A percentile compares a stretch with the other conserved stretches of the same genome.
Conservation (phyloP, 495 filamentous ascomycete species). For the Trichodelitschia bisporula region DNA sequence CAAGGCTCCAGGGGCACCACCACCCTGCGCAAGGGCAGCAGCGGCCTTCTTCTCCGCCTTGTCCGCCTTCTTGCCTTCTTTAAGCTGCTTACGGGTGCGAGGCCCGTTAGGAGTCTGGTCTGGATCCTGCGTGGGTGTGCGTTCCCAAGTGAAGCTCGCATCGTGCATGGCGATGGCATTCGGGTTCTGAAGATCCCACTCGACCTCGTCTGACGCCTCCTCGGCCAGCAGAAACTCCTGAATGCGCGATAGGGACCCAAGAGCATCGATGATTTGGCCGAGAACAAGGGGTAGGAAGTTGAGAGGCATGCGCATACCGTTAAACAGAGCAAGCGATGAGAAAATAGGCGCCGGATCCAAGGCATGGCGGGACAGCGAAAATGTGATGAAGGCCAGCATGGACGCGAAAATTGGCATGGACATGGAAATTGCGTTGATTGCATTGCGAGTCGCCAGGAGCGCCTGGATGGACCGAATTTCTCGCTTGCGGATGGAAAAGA, state of each 20-base stretch:
- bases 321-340: constrained; percentile 83
- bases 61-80: constrained; percentile 15
- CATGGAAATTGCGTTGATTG: constrained; percentile 52
- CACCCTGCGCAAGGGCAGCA: constrained; percentile 2
- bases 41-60: constrained; percentile 14
- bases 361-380: constrained; percentile 45
- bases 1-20: no score
- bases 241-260: constrained; percentile 58
- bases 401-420: constrained; percentile 68
- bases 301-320: constrained; percentile 65
- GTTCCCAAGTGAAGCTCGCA: constrained; percentile 87
- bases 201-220: constrained; percentile 53
- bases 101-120: constrained; percentile 16
- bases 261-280: constrained; percentile 70
- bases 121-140: constrained; percentile 35
- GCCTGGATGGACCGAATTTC: constrained; percentile 65
- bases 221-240: constrained; percentile 72
- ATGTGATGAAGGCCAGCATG: constrained; percentile 89
- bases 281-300: constrained; percentile 76
- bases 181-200: constrained; percentile 31
- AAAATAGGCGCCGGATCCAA: constrained; percentile 61
- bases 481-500: constrained; percentile 40
- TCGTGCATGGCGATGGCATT: constrained; percentile 46
- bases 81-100: constrained; percentile 7
- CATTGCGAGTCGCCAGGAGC: constrained; percentile 58